Evolutionary conservation across 2,329 filamentous ascomycete genomes (phyloP).

Genomic region (Samsoniella hepiali): DNA sequence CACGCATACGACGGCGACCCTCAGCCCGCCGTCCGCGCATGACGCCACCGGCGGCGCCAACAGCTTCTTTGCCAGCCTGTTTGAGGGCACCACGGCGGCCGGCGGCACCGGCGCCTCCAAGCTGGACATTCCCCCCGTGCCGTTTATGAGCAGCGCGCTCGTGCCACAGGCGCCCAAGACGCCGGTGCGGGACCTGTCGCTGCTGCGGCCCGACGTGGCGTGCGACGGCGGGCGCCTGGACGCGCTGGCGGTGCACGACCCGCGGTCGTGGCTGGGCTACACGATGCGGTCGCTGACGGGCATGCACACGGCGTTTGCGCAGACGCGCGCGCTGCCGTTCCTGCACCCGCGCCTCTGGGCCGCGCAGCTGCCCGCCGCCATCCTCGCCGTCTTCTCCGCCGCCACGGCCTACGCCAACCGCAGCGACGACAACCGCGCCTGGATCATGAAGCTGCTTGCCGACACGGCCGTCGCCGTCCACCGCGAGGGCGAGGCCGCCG

Average conservation of each 20-base stretch:
- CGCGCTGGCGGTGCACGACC: constrained; percentile 36
- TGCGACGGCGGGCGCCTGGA: constrained; percentile 27
- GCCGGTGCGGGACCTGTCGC: constrained; percentile 31
- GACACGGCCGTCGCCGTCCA: constrained; percentile 38
- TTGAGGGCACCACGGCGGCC: constrained; percentile 19
- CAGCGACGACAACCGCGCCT: constrained; percentile 36
- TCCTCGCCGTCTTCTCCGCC: constrained; percentile 40
- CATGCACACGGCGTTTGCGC: constrained; percentile 35
- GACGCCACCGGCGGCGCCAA: not conserved
- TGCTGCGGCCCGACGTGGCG: constrained; percentile 24
- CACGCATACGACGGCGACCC: not conserved
- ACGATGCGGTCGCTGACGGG: constrained; percentile 32
- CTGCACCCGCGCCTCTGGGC: constrained; percentile 43
- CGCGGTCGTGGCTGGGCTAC: constrained; percentile 34
- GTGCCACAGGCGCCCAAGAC: constrained; percentile 17
- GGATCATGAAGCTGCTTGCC: constrained; percentile 38
- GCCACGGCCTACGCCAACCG: constrained; percentile 38
- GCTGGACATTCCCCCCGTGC: constrained; percentile 31
- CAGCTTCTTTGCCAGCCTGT: constrained; percentile 4
- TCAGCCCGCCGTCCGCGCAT: not conserved
- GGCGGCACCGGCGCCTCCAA: constrained; percentile 27
- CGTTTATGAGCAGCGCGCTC: constrained; percentile 23
- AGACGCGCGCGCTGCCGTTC: constrained; percentile 38
- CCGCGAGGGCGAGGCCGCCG: constrained; percentile 31
- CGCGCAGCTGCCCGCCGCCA: constrained; percentile 36